Evolutionary conservation across 345 rosid species (phyloP).

Genomic region (Salix purpurea): DNA sequence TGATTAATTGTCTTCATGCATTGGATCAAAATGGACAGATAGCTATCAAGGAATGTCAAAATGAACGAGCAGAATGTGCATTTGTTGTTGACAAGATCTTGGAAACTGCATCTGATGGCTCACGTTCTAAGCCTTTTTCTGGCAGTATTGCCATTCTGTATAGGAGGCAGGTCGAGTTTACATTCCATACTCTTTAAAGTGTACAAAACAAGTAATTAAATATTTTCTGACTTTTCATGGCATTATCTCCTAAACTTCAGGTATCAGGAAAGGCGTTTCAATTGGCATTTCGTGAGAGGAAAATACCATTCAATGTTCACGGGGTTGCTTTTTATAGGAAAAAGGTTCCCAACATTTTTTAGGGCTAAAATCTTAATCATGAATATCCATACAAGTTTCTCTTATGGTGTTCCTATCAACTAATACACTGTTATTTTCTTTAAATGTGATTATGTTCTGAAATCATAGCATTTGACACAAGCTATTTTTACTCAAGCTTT

Average conservation of each 20-base stretch:
- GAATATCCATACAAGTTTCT: background rate
- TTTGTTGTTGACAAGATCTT: constrained; percentile 83
- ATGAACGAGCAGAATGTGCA: constrained; percentile 84
- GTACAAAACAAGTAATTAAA: background rate
- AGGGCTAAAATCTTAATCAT: background rate
- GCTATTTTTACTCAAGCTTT: too few relatives aligned
- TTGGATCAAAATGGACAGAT: constrained; percentile 41
- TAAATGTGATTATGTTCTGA: background rate
- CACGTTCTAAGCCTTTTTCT: constrained; percentile 47
- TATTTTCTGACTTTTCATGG: constrained; percentile 14
- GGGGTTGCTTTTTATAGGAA: constrained; percentile 93
- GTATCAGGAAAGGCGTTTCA: constrained; percentile 87
- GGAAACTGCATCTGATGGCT: constrained; percentile 45
- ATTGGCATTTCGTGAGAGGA: constrained; percentile 73
- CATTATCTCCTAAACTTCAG: constrained; percentile 34
- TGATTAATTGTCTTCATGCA: constrained; percentile 11
- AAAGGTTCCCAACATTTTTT: constrained; percentile 46
- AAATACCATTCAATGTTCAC: constrained; percentile 86
- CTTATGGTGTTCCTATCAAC: background rate
- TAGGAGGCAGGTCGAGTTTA: constrained; percentile 80
- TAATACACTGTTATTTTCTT: background rate
- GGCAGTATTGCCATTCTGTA: constrained; percentile 77
- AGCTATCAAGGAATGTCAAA: constrained; percentile 76
- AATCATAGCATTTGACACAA: too few relatives aligned
- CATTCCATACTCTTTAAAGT: constrained; percentile 11